These are phyloP conservation scores for Nicotiana obtusifolia DNA, from an alignment of 257 asterid genomes.

Conservation along the genomic window DNA sequence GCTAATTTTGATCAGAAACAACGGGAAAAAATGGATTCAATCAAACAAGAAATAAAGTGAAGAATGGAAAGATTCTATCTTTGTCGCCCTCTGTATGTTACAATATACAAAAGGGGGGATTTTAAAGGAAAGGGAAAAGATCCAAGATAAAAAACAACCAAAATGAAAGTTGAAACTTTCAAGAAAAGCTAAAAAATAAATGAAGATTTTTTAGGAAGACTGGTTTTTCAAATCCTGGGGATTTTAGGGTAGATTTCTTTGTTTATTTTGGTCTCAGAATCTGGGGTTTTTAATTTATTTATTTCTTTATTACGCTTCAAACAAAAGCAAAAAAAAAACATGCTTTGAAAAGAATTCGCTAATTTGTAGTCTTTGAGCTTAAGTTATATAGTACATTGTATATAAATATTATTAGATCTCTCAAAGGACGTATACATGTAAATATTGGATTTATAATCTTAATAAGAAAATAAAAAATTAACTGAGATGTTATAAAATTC, in stretches of 20 bases:
- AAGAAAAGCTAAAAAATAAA: background rate
- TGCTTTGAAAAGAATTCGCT: too few relatives aligned
- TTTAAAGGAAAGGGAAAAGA: background rate
- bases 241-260: background rate
- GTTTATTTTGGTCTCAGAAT: background rate
- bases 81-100: background rate
- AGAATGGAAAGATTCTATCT: slow-evolving; percentile 6
- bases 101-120: background rate
- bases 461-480: too few relatives aligned
- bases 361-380: too few relatives aligned
- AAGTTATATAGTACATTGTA: too few relatives aligned
- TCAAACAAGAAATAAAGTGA: background rate
- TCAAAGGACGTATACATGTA: too few relatives aligned
- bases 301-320: too few relatives aligned
- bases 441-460: too few relatives aligned
- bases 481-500: too few relatives aligned
- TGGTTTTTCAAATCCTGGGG: background rate
- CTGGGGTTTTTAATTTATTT: too few relatives aligned
- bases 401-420: too few relatives aligned
- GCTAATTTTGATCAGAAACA: background rate
- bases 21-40: background rate
- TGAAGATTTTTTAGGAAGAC: background rate
- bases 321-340: too few relatives aligned
- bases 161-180: background rate
- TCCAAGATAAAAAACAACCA: background rate